Percentiles rank a stretch among this genome's conserved stretches.
These are phyloP conservation scores for Pinus taeda DNA, from an alignment of 75 land plant species.

Conservation along the genomic window DNA sequence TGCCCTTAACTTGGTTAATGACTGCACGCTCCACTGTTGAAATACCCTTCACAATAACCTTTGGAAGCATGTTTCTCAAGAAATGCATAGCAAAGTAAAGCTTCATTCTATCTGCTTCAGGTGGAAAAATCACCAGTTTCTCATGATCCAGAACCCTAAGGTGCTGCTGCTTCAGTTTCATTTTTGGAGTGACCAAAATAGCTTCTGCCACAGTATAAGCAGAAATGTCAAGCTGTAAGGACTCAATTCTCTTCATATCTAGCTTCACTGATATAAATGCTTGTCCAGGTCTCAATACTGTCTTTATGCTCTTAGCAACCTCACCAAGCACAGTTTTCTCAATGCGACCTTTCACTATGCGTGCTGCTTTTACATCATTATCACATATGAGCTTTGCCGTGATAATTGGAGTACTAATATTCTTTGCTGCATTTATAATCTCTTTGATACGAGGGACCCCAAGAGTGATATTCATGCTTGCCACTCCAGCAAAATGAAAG, in stretches of 20 bases:
- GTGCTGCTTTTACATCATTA: slow-evolving; percentile 50
- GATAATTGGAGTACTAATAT: slow-evolving; percentile 89
- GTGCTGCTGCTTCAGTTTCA: slow-evolving; percentile 78
- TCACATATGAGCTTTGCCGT: slow-evolving; percentile 54
- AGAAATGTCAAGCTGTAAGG: slow-evolving; percentile 52
- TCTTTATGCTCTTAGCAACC: slow-evolving; percentile 82
- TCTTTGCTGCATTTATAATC: slow-evolving; percentile 94
- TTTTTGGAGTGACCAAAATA: slow-evolving; percentile 59
- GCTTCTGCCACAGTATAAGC: slow-evolving; percentile 58
- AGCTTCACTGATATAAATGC: slow-evolving; percentile 63
- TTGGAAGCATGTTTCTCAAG: slow-evolving; percentile 55
- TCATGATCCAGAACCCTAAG: slow-evolving; percentile 35
- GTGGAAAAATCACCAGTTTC: slow-evolving; percentile 60
- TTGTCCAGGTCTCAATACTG: slow-evolving; percentile 44
- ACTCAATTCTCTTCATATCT: slow-evolving; percentile 61
- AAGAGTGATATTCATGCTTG: slow-evolving; percentile 97
- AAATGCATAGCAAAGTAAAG: slow-evolving; percentile 70
- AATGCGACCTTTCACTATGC: slow-evolving; percentile 68
- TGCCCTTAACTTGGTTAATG: too few species aligned
- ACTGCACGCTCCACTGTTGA: not conserved
- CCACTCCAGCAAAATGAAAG: slow-evolving; percentile 99
- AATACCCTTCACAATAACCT: slow-evolving; percentile 77
- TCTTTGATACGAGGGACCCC: slow-evolving; percentile 99
- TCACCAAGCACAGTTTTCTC: slow-evolving; percentile 82
- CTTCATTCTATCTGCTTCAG: slow-evolving; percentile 50